Base-by-base conservation (phyloP, 2,329 filamentous ascomycete genomes). In the Fusarium foetens region DNA sequence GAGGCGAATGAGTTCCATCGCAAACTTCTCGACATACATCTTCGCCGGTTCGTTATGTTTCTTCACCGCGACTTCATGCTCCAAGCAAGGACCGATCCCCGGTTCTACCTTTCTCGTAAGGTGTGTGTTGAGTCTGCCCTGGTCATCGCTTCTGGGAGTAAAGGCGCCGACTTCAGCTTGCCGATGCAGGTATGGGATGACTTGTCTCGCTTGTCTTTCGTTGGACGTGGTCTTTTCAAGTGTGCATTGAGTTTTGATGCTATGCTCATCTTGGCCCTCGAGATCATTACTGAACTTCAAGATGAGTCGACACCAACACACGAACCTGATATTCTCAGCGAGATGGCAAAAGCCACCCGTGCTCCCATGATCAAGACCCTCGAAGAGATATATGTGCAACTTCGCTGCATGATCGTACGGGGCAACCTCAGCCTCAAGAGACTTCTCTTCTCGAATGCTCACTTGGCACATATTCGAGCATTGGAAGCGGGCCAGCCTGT, bases 11-110 rank as follows among this genome's bases (percentile, higher is more conserved):
- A 73, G 8, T 76, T 77, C 21, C 75, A 77, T n/a, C 67, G 64
- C 11, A 73, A 75, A 27, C 36, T 77, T 23, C 67, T 77, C 33
- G 75, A 77, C 19, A 71, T 76, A 12, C 74, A 77, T 14, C 31
- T 77, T 12, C 73, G 75, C 13, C 72, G 75, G 8, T 77, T 77
- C 49, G 75, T 71, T 48, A 71, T 77, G 71, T 76, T 77, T 38
- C 71, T 77, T 33, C 75, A 77, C 31, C 75, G 75, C 29, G 74
- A 77, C 60, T 77, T 77, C 46, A 77, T 77, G 75, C 68, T 77
- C 16, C 69, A 75, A 33, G 72, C 75, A 10, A 68, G 63, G 25
- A 51, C 54, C 7, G 71, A 76, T 36, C 68, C 75, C 12, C 71
- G 66, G 11, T 76, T 76, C 42, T 77, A 76, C 52, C 75, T 77